Conservation (phyloP, 1,139 yeast genomes). For the Kodamaea suecica region DNA sequence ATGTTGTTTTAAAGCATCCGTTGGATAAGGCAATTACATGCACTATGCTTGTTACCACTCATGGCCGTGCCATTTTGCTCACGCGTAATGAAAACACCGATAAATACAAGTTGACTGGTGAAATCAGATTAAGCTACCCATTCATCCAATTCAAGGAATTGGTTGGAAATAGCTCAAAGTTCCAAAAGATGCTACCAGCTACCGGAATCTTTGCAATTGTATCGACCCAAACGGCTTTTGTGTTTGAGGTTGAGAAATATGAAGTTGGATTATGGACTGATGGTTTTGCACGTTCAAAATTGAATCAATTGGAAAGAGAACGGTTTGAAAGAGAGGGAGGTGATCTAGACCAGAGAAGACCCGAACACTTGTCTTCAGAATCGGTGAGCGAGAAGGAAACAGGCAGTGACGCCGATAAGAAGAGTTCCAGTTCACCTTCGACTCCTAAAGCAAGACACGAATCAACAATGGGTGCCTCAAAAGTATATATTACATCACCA, state of each 20-base stretch:
- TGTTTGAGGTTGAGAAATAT: conserved; percentile 55
- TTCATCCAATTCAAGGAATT: conserved; percentile 56
- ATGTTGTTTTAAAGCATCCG: conserved; percentile 16
- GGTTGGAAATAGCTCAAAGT: conserved; percentile 29
- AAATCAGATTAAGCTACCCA: conserved; percentile 46
- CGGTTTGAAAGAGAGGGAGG: conserved; percentile 2
- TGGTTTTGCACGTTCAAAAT: conserved; percentile 49
- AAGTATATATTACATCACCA: conserved; percentile 3
- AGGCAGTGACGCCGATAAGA: not conserved
- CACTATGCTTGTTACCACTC: conserved; percentile 51
- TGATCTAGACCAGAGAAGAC: not conserved
- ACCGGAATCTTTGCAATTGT: conserved; percentile 55
- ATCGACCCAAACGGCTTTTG: conserved; percentile 44
- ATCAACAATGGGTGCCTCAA: conserved; percentile 1
- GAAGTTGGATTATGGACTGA: conserved; percentile 59
- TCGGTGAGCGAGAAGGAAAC: conserved; percentile 1
- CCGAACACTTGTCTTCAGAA: not conserved
- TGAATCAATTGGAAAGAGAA: conserved; percentile 19
- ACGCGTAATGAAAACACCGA: conserved; percentile 33
- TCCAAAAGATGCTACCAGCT: conserved; percentile 33
- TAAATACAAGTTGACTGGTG: conserved; percentile 42
- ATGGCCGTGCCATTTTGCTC: conserved; percentile 55
- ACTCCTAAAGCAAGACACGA: conserved; percentile 6
- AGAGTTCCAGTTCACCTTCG: conserved; percentile 5
- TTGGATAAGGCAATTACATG: conserved; percentile 41